Conservation (phyloP, 768 basidiomycete genomes). For the Termitomyces sp. region DNA sequence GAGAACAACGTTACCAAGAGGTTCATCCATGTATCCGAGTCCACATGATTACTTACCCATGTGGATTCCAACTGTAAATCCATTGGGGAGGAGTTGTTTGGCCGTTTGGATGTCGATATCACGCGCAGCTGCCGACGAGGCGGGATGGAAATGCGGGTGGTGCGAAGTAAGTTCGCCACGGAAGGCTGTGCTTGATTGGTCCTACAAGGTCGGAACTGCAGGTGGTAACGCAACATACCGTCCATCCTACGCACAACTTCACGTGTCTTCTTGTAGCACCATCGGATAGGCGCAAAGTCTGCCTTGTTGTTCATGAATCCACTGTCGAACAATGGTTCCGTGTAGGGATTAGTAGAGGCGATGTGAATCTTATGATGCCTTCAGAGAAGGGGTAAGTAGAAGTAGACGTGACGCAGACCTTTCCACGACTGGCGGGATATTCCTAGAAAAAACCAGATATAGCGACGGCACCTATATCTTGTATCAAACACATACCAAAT, state of each 20-base stretch:
- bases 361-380: conserved; percentile 50
- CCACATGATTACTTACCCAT: conserved; percentile 39
- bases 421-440: conserved; percentile 71
- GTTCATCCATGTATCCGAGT: neutral
- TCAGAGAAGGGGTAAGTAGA: neutral
- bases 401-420: conserved; percentile 30
- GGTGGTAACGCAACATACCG: conserved; percentile 25
- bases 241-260: conserved; percentile 72
- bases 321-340: conserved; percentile 59
- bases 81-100: conserved; percentile 52
- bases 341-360: conserved; percentile 52
- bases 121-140: conserved; percentile 48
- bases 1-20: neutral
- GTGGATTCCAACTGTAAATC: conserved; percentile 64
- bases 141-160: conserved; percentile 71
- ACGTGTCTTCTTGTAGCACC: conserved; percentile 75
- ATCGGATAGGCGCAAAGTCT: conserved; percentile 69
- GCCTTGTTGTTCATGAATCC: conserved; percentile 82
- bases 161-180: conserved; percentile 69
- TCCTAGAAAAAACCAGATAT: conserved; percentile 28
- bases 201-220: neutral
- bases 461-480: neutral
- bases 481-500: conserved; percentile 32
- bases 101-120: conserved; percentile 70
- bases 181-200: conserved; percentile 36